These are phyloP conservation scores for Biscogniauxia sp. DNA, from an alignment of 2,329 filamentous ascomycete genomes.

Conservation along the genomic window DNA sequence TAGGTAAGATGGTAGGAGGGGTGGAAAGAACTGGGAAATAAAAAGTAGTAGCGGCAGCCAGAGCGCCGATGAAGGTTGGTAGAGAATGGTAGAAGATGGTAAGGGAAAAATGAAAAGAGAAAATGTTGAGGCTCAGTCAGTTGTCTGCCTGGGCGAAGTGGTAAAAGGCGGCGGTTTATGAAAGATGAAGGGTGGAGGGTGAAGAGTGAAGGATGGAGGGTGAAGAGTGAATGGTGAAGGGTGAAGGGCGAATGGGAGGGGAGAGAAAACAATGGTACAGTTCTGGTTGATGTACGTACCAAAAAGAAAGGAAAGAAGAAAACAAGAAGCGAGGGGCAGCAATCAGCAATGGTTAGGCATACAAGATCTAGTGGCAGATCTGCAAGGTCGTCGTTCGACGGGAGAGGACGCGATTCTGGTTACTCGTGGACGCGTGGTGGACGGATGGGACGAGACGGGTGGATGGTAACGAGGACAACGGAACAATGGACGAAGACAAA, in stretches of 20 bases:
- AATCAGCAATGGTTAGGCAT: slow-evolving; percentile 40
- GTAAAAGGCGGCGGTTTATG: no score
- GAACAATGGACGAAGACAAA: neutral
- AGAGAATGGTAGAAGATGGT: neutral
- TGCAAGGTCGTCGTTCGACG: slow-evolving; percentile 20
- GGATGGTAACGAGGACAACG: neutral
- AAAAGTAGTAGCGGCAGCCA: neutral
- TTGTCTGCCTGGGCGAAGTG: no score
- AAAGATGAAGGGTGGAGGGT: neutral
- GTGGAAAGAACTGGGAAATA: neutral
- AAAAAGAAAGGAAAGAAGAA: slow-evolving; percentile 18
- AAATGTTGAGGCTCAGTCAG: no score
- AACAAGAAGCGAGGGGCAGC: slow-evolving; percentile 18
- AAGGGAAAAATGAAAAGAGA: neutral
- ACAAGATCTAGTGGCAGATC: slow-evolving; percentile 34
- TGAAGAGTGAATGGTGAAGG: neutral
- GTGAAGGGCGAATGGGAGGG: slow-evolving; percentile 8
- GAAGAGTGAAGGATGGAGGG: neutral
- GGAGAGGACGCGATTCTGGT: slow-evolving; percentile 18
- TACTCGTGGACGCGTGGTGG: slow-evolving; percentile 9
- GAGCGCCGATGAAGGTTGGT: neutral
- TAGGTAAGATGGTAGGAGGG: neutral
- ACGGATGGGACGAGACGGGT: neutral
- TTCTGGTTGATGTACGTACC: slow-evolving; percentile 24
- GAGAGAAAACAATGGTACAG: neutral